phyloP scores from a whole-genome alignment of 2,329 filamentous ascomycete species.

The Chrysoporthe cubensis region DNA sequence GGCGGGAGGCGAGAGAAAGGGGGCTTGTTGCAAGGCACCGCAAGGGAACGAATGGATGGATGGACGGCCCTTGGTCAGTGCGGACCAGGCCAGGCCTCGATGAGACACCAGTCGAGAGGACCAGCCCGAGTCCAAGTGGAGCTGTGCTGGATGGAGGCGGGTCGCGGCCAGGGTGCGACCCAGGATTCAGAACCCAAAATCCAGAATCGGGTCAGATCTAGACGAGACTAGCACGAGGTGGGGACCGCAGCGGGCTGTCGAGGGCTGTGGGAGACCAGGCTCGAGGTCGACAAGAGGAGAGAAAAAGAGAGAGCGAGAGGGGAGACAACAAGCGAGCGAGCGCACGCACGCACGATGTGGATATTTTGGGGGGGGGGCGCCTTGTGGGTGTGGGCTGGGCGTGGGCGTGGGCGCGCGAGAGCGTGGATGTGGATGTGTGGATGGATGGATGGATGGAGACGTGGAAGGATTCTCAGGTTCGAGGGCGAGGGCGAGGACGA shows the following conservation, averaged over 20 bases:
- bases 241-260: neutral
- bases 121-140: neutral
- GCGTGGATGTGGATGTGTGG: neutral
- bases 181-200: slow-evolving; percentile 5
- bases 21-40: neutral
- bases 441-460: too few species aligned
- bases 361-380: neutral
- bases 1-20: neutral
- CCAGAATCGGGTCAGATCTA: neutral
- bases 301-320: neutral
- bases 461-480: slow-evolving; percentile 1
- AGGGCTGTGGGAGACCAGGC: neutral
- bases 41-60: neutral
- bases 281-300: too few species aligned
- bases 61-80: neutral
- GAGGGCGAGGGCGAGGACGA: neutral
- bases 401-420: neutral
- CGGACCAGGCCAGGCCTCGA: neutral
- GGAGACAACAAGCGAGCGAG: neutral
- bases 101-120: neutral
- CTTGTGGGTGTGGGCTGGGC: neutral
- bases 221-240: neutral
- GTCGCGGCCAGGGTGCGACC: neutral
- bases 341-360: neutral
- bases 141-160: neutral